A percentile compares a stretch with the other conserved stretches of the same genome.
phyloP scores from a whole-genome alignment of 2,329 filamentous ascomycete species.

The Atkinsonella texensis region DNA sequence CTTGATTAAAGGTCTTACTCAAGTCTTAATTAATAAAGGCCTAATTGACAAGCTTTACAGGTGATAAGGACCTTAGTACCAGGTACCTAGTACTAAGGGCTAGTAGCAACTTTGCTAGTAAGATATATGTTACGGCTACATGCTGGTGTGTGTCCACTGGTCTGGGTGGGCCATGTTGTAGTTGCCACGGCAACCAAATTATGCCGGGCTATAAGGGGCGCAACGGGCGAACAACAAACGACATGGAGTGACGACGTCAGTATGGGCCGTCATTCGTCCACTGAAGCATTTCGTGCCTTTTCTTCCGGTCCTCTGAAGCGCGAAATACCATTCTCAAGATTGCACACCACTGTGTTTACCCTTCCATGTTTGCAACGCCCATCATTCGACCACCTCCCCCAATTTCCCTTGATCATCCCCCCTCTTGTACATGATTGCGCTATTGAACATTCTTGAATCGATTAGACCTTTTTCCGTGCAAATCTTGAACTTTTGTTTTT shows the following conservation, averaged over 20 bases:
- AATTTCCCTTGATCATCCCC: neutral
- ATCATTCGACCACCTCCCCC: neutral
- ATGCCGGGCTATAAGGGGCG: neutral
- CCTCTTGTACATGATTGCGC: conserved; percentile 2
- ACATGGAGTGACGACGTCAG: neutral
- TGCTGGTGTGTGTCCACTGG: neutral
- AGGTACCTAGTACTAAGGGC: no score
- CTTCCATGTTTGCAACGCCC: neutral
- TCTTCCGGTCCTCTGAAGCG: neutral
- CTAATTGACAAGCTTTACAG: no score
- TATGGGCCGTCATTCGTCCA: conserved; percentile 4
- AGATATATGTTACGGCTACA: no score
- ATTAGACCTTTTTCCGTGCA: conserved; percentile 7
- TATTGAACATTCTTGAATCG: conserved; percentile 6
- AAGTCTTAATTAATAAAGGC: no score
- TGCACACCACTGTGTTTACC: neutral
- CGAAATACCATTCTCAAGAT: neutral
- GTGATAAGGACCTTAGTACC: no score
- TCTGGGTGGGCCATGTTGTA: neutral
- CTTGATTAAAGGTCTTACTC: no score
- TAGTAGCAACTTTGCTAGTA: no score
- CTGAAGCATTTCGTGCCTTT: neutral
- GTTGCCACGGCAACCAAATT: conserved; percentile 5
- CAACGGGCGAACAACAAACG: conserved; percentile 9
- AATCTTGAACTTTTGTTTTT: neutral